Base-by-base conservation (phyloP, 495 filamentous ascomycete species). In the Parathielavia appendiculata region DNA sequence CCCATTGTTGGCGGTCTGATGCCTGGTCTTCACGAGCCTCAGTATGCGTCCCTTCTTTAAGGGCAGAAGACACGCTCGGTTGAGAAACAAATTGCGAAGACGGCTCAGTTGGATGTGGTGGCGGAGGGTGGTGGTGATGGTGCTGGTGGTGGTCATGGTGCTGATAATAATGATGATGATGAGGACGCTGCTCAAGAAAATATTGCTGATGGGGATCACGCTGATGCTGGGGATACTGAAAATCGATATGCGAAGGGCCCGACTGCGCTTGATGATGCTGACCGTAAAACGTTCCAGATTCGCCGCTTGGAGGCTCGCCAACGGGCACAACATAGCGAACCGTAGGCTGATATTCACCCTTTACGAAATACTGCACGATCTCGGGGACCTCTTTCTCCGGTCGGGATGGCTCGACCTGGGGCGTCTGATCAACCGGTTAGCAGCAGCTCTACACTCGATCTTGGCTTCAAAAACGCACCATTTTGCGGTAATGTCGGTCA, bases 401-500 rank as follows among this genome's bases (percentile, higher is more conserved):
- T 19, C 58, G 58, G 13, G 63, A 20, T 22, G 57, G 40, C 9
- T 54, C 55, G 14, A 39, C 49, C 51, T 56, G 43, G 12, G 38
- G 17, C 1, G 53, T n/a, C 43, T 56, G 34, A 35, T 34, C 44
- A 44, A 16, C 26, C 4, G 22, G 38, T 59, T 23, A 60, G 36
- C 41, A 45, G 12, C 23, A 35, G 58, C 56, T 44, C 64, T 51
- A 35, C 43, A 53, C 61, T 54, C 38, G 19, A 35, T 59, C 59
- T 23, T 8, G n/a, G 5, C 1, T 1, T 3, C 44, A 14, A 26
- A 46, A 32, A 58, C 66, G 20, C 66, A 85, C 84, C 36, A 77
- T 69, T 60, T 73, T 71, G 53, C 79, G 77, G 67, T 89, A 91
- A 73, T 97, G 90, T 59, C 80, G 80, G 72, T 97, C 92, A 67